Conservation (phyloP, 2,329 filamentous ascomycete genomes). For the Exophiala alcalophila region DNA sequence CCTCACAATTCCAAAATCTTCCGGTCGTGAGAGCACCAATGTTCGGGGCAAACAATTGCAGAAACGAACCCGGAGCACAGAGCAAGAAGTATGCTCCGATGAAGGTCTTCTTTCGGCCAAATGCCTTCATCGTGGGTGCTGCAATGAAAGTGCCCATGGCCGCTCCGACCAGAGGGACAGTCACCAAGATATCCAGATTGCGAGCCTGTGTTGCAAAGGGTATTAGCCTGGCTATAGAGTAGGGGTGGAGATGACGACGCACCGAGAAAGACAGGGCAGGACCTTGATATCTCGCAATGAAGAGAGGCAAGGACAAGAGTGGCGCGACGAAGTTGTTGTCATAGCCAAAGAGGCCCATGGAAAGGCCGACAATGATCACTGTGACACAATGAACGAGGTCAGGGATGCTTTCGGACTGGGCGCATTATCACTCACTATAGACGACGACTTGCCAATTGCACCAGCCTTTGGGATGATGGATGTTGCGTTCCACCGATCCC, state of each 20-base stretch:
- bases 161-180: conserved; percentile 37
- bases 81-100: conserved; percentile 36
- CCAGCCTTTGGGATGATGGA: conserved; percentile 12
- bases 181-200: conserved; percentile 37
- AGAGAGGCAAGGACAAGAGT: background rate
- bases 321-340: background rate
- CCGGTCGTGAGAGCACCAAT: conserved; percentile 36
- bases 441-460: conserved; percentile 10
- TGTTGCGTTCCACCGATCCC: background rate
- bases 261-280: background rate
- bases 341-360: conserved; percentile 1
- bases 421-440: conserved; percentile 12
- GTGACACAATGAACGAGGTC: no score
- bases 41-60: conserved; percentile 39
- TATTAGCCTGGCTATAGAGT: background rate
- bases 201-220: conserved; percentile 26
- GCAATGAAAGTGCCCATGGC: conserved; percentile 35
- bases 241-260: background rate
- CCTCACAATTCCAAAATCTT: conserved; percentile 33
- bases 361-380: conserved; percentile 2
- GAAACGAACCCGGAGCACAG: conserved; percentile 32
- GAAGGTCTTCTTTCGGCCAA: conserved; percentile 39
- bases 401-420: no score
- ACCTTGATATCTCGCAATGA: conserved; percentile 5
- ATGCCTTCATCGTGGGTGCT: conserved; percentile 35